Evolutionary conservation across 768 basidiomycete species (phyloP), one percentile per base, ranked within the genome.

Genomic region (Floccularia luteovirens): DNA sequence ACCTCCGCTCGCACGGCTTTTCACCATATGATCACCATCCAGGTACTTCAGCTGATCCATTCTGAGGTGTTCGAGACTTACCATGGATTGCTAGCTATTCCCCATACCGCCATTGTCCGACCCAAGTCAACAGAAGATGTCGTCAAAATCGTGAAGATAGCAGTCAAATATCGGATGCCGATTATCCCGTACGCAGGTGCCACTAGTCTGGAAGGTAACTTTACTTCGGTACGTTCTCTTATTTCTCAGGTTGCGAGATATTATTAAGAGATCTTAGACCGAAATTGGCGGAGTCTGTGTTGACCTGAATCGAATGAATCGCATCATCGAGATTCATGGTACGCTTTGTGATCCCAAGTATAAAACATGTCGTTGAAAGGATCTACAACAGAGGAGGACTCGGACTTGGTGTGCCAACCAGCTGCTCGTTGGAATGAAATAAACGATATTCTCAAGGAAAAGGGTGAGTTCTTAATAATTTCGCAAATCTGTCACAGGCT

Each of bases 131-230:
- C 91, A 0, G 83, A 87, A 46, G 90, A 94, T 48, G 88, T 94
- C 1, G 80, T 82, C 31, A 69, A 75, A 47, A 70, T 90, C 35
- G 82, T 93, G 35, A 75, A 82, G 43, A 70, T 85, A 32, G 85
- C 90, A 2, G 72, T 67, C 27, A 81, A 80, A 57, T 82, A 80
- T 59, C 68, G 66, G 21, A 82, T 92, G 63, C 91, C 91, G 0
- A 58, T 94, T 14, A 75, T 74, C 1, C 75, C 89, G 2, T 91
- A 82, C 57, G 79, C 81, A 0, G 90, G 87, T 6, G 90, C 82
- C 1, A 93, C 90, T 0, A 79, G 75, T 50, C 57, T 93, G 21
- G 90, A 92, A 54, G 89, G 90, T 0, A 82, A 89, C 46, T 79
- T 72, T 46, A 64, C 72, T 27, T 77, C 76, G 20, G 85, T 86